Conservation (phyloP, 176 grass and related monocot genomes). For the Oryza coarctata region DNA sequence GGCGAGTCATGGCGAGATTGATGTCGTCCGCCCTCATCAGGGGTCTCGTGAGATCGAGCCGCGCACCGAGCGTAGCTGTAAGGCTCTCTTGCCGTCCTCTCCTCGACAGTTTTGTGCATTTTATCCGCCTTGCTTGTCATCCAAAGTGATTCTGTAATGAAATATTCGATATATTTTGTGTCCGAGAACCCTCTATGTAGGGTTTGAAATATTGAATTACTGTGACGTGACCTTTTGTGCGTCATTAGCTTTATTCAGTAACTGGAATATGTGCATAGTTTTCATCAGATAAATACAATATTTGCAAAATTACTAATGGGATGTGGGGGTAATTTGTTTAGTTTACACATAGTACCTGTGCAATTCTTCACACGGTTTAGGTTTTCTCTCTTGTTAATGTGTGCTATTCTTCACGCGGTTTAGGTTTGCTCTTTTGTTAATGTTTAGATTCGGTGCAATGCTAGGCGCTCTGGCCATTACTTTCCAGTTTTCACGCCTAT, state of each 20-base stretch:
- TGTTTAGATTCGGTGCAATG: background rate
- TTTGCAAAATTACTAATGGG: background rate
- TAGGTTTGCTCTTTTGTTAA: background rate
- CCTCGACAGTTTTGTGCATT: background rate
- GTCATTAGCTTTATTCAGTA: background rate
- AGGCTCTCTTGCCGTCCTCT: background rate
- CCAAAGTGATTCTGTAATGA: background rate
- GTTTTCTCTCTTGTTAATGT: too few species aligned
- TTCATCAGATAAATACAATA: background rate
- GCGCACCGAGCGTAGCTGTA: conserved; percentile 9
- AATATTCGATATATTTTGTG: background rate
- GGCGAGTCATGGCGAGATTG: conserved; percentile 45
- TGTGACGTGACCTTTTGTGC: too few species aligned
- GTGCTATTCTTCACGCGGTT: background rate
- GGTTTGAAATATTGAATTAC: background rate
- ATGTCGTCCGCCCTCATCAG: conserved; percentile 36
- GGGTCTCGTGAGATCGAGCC: conserved; percentile 46
- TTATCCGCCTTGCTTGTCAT: background rate
- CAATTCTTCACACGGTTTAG: background rate
- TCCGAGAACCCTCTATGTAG: background rate
- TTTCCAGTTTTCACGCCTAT: background rate
- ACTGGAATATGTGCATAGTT: background rate
- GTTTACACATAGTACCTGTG: background rate
- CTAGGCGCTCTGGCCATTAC: background rate
- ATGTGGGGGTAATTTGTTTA: background rate